Evolutionary conservation across 1,139 yeast genomes (phyloP), one percentile per base, ranked within the genome.

Genomic region (Diutina pseudorugosa): DNA sequence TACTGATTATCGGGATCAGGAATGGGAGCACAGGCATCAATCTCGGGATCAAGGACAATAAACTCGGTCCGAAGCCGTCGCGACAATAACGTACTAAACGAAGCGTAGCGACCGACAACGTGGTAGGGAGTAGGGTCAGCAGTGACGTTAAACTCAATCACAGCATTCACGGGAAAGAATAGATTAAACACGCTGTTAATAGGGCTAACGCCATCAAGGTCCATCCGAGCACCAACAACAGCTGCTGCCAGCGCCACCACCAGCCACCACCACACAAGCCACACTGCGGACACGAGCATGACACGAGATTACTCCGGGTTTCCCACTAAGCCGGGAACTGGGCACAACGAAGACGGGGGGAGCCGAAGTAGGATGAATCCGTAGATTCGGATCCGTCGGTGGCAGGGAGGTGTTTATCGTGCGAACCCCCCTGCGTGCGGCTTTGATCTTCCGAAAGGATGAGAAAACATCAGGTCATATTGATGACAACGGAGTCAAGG

Each of bases 91-190:
- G 75, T 70, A 55, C 75, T 70, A 58, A 73, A 74, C 1, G 76
- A 69, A 7, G 78, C 79, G 57, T 73, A 74, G 36, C 79, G 61
- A 1, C 70, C 76, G 7, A 64, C 53, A 42, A 21, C 19, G 33
- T 21, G 19, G 25, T 6, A n/a, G 23, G 49, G n/a, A 3, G n/a
- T n/a, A 9, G 36, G 25, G 11, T 45, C n/a, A 20, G 23, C n/a
- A 3, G 49, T 45, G 23, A 12, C 40, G 21, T 45, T 45, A 11
- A 45, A 25, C 21, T 11, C 14, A 18, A 45, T 3, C n/a, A n/a
- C 21, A 18, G 40, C 36, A 19, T 45, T 33, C 23, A 45, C 49
- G 40, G 49, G 49, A 41, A 45, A 45, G 40, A 45, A 45, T 4
- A 45, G 2, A n/a, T 45, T 45, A 16, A 45, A 45, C 19, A 45